phyloP scores from a whole-genome alignment of 352 stramenopile genomes.

The Pythium brassicae region DNA sequence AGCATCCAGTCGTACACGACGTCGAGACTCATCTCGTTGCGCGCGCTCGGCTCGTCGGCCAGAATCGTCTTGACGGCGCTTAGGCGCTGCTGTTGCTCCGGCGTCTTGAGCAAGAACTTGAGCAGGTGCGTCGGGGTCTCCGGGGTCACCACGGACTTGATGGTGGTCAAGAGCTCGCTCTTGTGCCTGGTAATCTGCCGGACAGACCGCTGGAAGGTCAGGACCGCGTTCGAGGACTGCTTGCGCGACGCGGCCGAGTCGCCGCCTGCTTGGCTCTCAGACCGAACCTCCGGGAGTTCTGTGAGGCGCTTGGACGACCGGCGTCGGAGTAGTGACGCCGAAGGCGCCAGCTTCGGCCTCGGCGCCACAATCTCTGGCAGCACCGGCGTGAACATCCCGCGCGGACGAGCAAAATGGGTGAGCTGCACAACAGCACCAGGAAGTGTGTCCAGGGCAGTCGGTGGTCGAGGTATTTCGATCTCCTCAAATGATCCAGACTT shows the following conservation, averaged over 20 bases:
- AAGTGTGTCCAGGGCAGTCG: no score
- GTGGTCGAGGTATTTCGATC: no score
- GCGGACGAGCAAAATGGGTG: no score
- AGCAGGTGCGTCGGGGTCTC: conserved; percentile 46
- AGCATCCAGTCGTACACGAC: conserved; percentile 79
- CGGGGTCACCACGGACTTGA: conserved; percentile 10
- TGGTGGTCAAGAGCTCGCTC: background rate
- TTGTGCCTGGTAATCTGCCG: background rate
- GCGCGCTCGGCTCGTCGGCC: conserved; percentile 35
- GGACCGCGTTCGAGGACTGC: background rate
- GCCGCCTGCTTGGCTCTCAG: background rate
- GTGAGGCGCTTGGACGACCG: background rate
- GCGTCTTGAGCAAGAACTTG: conserved; percentile 51
- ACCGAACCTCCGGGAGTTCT: background rate
- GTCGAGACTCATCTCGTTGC: conserved; percentile 66
- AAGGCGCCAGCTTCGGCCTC: background rate
- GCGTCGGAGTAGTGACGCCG: background rate
- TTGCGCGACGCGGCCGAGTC: no score
- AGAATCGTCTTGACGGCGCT: conserved; percentile 51
- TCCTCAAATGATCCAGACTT: no score
- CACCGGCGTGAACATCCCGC: background rate
- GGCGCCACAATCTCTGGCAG: background rate
- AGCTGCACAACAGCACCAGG: no score
- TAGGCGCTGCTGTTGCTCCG: conserved; percentile 47
- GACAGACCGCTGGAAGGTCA: background rate